A percentile compares a stretch with the other conserved stretches of the same genome.
Conservation (phyloP, 2,329 filamentous ascomycete species). For the Ceratocystis alfenasii region DNA sequence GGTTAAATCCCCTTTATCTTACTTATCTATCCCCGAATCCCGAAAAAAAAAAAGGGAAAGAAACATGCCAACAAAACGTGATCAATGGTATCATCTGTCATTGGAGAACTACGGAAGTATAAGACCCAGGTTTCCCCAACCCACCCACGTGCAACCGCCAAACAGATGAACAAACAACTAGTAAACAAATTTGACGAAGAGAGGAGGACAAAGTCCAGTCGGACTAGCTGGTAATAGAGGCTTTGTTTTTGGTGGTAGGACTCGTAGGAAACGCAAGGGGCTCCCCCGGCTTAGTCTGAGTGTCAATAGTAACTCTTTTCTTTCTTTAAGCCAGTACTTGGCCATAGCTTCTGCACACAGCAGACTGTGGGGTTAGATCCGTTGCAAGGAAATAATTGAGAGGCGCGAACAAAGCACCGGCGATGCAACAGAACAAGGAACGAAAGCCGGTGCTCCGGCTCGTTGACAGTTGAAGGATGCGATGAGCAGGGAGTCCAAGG, state of each 20-base stretch:
- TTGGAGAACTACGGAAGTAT: constrained; percentile 1
- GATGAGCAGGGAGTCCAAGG: not conserved
- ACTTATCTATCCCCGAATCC: not conserved
- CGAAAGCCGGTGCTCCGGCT: not conserved
- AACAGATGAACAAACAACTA: not conserved
- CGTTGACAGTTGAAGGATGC: not conserved
- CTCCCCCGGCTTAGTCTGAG: not conserved
- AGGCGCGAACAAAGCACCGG: constrained; percentile 2
- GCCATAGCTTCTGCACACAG: constrained; percentile 1
- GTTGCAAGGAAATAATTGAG: not conserved
- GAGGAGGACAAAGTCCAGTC: not conserved
- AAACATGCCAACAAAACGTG: not conserved
- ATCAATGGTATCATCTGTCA: not conserved
- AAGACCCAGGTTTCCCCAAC: not conserved
- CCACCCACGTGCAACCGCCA: not conserved
- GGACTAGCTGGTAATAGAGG: not conserved
- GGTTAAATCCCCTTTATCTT: not conserved
- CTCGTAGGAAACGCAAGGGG: not conserved
- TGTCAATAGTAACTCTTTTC: not conserved
- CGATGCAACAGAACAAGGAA: not conserved
- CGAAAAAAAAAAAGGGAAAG: not conserved
- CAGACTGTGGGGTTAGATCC: not conserved
- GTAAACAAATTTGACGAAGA: not conserved
- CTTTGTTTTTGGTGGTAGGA: not conserved
- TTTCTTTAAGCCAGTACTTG: not conserved